Evolutionary conservation across 441 rosid species (phyloP), one percentile per base, ranked within the genome.

Genomic region (Pelargonium australe): DNA sequence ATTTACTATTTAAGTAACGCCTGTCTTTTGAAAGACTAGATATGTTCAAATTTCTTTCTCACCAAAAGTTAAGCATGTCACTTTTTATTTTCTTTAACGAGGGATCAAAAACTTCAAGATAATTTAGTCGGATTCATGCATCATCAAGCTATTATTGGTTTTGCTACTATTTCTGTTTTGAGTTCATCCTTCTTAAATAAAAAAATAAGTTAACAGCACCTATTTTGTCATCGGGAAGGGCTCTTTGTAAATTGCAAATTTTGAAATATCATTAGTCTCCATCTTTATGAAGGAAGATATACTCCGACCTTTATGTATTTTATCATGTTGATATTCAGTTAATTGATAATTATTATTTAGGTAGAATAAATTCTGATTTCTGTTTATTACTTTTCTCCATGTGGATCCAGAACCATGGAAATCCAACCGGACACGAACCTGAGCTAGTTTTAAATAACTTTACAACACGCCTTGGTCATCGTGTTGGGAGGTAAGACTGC

Each of bases 381-480:
- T 44, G 28, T 12, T 62, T 12, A 45, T 10, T 45, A 2, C n/a
- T 19, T 51, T 53, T 41, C 25, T 61, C 9, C 40, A 7, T 44
- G 58, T 11, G 68, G 17, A 69, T 66, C 67, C 82, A 93, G 97
- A 85, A 83, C 80, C 96, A 94, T 76, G 98, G 98, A 57, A 91
- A 86, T 73, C 98, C 98, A 25, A 94, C 98, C 8, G 76, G 87
- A 74, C 98, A 94, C 72, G 67, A 83, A 69, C 98, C 98, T 0
- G 98, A 94, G 82, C 85, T 94, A 43, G 85, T 91, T 7, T 75
- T 94, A 65, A 91, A 78, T 60, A 91, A 91, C 84, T 94, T 94
- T 72, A 88, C 96, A 0, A 91, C 97, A 0, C 90, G 96, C 41
- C 74, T 94, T 75, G 98, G 98, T 41, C 95, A 85, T 78, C 97